Evolutionary conservation across 345 rosid species (phyloP), one percentile per base, ranked within the genome.

Genomic region (Crucihimalaya himalaica): DNA sequence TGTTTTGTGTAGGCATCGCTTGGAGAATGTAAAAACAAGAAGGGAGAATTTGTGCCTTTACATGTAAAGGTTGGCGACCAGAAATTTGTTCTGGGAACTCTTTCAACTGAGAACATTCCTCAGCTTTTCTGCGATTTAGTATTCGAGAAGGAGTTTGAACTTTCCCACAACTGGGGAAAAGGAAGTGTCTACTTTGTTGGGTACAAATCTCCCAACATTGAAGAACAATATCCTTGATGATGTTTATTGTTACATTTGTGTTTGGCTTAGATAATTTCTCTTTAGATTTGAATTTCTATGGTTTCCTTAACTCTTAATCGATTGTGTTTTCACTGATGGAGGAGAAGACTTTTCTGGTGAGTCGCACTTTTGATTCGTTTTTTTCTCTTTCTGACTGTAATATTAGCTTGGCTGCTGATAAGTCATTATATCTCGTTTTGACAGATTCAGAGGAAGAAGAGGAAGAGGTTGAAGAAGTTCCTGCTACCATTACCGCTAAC

Each of bases 131-230:
- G 82, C 27, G 97, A 91, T 76, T 70, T 91, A 72, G 86, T 91
- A 2, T 89, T 91, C 29, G 90, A 89, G 32, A 79, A 81, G 47
- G 93, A 91, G 75, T 88, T 89, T 78, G 93, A 91, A 77, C 85
- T 91, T 19, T 91, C 91, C 6, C 97, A 91, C 83, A 89, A 83
- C 68, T 89, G 89, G 88, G 85, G 86, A 19, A 76, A 70, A 58
- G 95, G 90, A 42, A 91, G 96, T 32, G 79, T 87, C 15, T 79
- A 75, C 81, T 83, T 91, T 34, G 65, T 76, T 70, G 95, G 97
- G 39, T 91, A 86, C 77, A 73, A 68, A 58, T 27, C 86, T 60
- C 81, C 78, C 19, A 58, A 62, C 64, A 0, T 8, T 13, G 54
- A 51, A 0, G 42, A 15, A 9, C 6, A 34, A 74, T 74, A 74